Conservation (phyloP, 371 early-diverging fungal species). For the Lichtheimia hyalospora region DNA sequence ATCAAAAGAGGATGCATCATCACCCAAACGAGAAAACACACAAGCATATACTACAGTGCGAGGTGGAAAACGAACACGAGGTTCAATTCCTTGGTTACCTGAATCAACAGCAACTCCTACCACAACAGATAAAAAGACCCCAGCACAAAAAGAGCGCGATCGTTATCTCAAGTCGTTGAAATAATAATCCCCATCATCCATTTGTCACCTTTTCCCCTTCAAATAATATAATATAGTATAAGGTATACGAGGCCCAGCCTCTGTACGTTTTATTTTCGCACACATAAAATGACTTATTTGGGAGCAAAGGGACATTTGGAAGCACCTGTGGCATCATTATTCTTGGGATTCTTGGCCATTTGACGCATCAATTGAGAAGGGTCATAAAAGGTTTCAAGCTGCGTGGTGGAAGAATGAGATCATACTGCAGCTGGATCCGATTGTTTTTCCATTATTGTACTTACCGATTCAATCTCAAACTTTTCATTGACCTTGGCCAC, state of each 20-base stretch:
- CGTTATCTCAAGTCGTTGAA: slow-evolving; percentile 32
- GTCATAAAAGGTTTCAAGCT: slow-evolving; percentile 53
- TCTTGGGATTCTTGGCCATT: slow-evolving; percentile 43
- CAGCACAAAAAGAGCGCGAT: slow-evolving; percentile 36
- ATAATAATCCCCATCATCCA: not conserved
- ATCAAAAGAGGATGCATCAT: not conserved
- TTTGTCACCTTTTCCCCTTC: too few relatives aligned
- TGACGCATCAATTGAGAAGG: slow-evolving; percentile 47
- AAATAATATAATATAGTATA: too few relatives aligned
- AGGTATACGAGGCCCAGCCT: not conserved
- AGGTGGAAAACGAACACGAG: slow-evolving; percentile 11
- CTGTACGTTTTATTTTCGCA: not conserved
- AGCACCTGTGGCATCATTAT: slow-evolving; percentile 4
- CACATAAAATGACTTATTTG: slow-evolving; percentile 9
- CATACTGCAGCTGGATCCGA: not conserved
- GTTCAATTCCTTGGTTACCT: slow-evolving; percentile 11
- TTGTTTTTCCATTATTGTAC: too few relatives aligned
- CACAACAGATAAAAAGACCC: slow-evolving; percentile 16
- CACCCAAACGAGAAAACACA: not conserved
- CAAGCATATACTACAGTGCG: slow-evolving; percentile 11
- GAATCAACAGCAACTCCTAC: not conserved
- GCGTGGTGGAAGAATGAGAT: not conserved
- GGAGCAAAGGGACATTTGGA: slow-evolving; percentile 48
- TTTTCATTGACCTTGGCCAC: slow-evolving; percentile 48
- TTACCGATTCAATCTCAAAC: slow-evolving; percentile 43